Conservation (phyloP, 1,284 basidiomycete genomes). For the Neonothopanus nambi region DNA sequence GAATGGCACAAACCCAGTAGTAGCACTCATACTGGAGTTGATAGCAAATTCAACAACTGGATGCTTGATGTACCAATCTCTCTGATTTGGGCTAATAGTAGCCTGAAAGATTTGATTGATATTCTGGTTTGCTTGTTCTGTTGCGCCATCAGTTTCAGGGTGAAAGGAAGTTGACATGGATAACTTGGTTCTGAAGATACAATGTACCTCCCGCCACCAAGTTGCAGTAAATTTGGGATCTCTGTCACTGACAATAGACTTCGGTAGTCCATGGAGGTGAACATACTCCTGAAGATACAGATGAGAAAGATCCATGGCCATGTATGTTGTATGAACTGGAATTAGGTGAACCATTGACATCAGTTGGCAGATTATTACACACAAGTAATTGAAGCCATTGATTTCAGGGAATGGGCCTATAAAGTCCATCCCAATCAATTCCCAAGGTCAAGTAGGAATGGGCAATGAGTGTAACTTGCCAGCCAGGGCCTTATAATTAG, state of each 20-base stretch:
- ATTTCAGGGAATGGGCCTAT: too few species aligned
- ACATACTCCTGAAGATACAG: conserved; percentile 25
- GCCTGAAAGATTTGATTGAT: conserved; percentile 28
- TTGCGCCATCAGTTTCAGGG: conserved; percentile 15
- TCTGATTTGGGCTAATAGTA: conserved; percentile 30
- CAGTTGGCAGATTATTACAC: too few species aligned
- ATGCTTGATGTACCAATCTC: conserved; percentile 32
- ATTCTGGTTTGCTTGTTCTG: conserved; percentile 26
- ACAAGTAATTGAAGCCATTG: too few species aligned
- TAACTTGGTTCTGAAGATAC: conserved; percentile 23
- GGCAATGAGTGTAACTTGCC: conserved; percentile 28
- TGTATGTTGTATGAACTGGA: conserved; percentile 15
- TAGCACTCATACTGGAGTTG: conserved; percentile 23
- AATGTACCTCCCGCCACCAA: conserved; percentile 29
- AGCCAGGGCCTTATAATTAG: conserved; percentile 6
- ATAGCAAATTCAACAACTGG: conserved; percentile 27
- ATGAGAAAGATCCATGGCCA: conserved; percentile 20
- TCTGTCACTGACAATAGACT: conserved; percentile 26
- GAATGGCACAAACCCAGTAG: conserved; percentile 37
- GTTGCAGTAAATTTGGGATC: too few species aligned
- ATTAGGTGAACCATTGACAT: too few species aligned
- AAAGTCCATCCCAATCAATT: too few species aligned
- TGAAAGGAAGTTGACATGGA: conserved; percentile 14
- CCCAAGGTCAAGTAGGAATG: conserved; percentile 31
- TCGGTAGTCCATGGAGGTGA: conserved; percentile 25